Evolutionary conservation across 768 basidiomycete species (phyloP), one percentile per base, ranked within the genome.

Genomic region (Leccinum disarticulatum): DNA sequence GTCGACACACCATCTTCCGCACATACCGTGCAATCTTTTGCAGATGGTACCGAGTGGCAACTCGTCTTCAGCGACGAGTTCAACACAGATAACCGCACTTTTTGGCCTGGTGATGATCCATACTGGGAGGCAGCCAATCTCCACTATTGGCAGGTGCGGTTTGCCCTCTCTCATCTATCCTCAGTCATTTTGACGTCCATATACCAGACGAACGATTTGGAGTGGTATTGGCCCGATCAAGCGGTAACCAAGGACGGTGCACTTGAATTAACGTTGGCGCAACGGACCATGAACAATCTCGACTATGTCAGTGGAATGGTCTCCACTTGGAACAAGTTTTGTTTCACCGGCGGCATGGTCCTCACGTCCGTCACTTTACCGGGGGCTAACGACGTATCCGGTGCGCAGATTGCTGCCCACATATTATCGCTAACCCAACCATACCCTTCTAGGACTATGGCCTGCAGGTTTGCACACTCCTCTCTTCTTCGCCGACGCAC

Each of bases 61-160:
- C 80, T 96, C 13, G 86, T 93, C 4, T 95, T 93, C 72, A 91
- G 90, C 43, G 93, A 95, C 73, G 94, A 95, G 73, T 95, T 95
- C 74, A 87, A 95, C 59, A 77, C 76, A 8, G 86, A 88, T 5
- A 87, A 89, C 15, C 84, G 94, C 38, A 83, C 88, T 0, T 95
- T 95, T 71, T 52, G 92, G 91, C 57, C 71, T n/a, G 81, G 83
- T 22, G 91, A 95, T 70, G 93, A 95, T 73, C 89, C 93, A 7
- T 94, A 88, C 70, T 93, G 91, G 91, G 91, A 93, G 72, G 91
- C 90, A 43, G 87, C 79, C 3, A 81, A 92, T 74, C 79, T 93
- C 51, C 87, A 93, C 69, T 93, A 91, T 65, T 92, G 90, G 89
- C 77, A 79, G 73, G 83, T 83, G 50, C 36, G 72, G 10, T 27